Evolutionary conservation across 495 filamentous ascomycete species (phyloP), one percentile per base, ranked within the genome.

Genomic region (Baudoinia panamericana): DNA sequence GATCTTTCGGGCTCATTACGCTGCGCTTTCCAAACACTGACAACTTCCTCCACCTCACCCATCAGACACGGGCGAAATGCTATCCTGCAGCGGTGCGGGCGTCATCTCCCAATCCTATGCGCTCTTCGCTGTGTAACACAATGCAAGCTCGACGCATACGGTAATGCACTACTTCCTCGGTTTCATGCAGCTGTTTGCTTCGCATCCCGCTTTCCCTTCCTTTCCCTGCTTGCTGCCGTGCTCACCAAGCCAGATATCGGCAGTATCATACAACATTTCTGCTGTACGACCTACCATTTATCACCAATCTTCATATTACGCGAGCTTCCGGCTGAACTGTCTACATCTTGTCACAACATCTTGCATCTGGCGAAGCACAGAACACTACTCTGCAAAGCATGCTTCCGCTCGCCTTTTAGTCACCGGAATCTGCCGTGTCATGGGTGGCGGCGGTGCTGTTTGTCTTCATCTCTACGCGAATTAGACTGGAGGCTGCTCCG

Each of bases 41-140:
- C n/a, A n/a, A n/a, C n/a, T n/a, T n/a, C n/a, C n/a, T n/a, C n/a
- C n/a, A n/a, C n/a, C n/a, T n/a, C n/a, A n/a, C n/a, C n/a, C n/a
- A n/a, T n/a, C n/a, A n/a, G n/a, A n/a, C n/a, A n/a, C n/a, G n/a
- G n/a, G n/a, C n/a, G n/a, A n/a, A n/a, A n/a, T n/a, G n/a, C n/a
- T n/a, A n/a, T n/a, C n/a, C n/a, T n/a, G n/a, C n/a, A n/a, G n/a
- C n/a, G n/a, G n/a, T n/a, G n/a, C n/a, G n/a, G n/a, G n/a, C n/a
- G n/a, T 21, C 37, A 13, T 42, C 28, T 32, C 13, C 39, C 39
- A 38, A 42, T 42, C 39, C 39, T 20, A 32, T n/a, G 39, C 39
- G 4, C 16, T 36, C 2, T 8, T 21, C 15, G 7, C 30, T 20
- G 22, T 43, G 40, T 43, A 35, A 30, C 40, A 21, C 28, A 30